Evolutionary conservation across 1,284 basidiomycete species (phyloP), one percentile per base, ranked within the genome.

Genomic region (Cryptococcus sp.): DNA sequence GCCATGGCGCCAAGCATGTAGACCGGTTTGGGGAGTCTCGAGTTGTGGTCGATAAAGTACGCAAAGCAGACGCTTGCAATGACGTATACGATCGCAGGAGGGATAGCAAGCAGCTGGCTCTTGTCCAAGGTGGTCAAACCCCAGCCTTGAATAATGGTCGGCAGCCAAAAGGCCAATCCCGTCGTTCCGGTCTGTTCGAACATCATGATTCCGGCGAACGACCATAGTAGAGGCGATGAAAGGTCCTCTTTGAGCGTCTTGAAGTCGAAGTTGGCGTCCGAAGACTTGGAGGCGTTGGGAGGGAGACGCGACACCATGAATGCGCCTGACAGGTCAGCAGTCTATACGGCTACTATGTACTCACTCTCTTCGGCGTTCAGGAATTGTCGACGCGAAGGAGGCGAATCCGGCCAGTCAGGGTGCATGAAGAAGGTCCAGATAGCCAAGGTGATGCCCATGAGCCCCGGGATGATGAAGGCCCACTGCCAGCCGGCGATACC

Each of bases 151-250:
- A 64, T 58, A 20, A 61, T 54, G 47, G 62, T 61, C 4, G 60
- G 67, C 5, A 68, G 54, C 68, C 68, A 68, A 53, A 67, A 70
- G 2, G 50, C n/a, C 15, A 62, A 25, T 13, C 66, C 67, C 41
- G 53, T 56, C 5, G 54, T 45, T 17, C 45, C 55, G n/a, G 49
- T 52, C 50, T 58, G 54, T 5, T 46, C 49, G 38, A 55, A 57
- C 42, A 63, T n/a, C 13, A 48, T 41, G 42, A 63, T 46, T 8
- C 47, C 38, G 17, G 54, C 22, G 30, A 62, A 61, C 16, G 45
- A 20, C 17, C 38, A 70, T 3, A 63, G 49, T 5, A 59, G 35
- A 8, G 64, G 64, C 17, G 43, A 51, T 27, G 47, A 59, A 30
- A 66, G 53, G 38, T 61, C 66, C 11, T 17, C 6, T 17, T 46